These are phyloP conservation scores for Radiomyces spectabilis DNA, from an alignment of 192 early-diverging fungal genomes.

Conservation along the genomic window DNA sequence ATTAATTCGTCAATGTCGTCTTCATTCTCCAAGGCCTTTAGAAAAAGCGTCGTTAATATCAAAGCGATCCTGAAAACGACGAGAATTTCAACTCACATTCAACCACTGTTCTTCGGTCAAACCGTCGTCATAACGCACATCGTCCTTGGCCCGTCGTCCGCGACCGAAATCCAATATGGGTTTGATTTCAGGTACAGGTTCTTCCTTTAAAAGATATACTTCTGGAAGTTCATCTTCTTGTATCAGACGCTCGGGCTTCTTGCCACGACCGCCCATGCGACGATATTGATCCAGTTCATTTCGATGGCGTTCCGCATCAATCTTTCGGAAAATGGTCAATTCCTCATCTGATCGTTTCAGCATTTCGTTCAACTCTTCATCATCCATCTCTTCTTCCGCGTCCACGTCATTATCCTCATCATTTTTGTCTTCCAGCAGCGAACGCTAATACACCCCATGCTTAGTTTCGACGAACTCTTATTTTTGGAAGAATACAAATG, in stretches of 20 bases:
- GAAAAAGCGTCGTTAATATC: neutral
- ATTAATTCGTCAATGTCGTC: constrained; percentile 55
- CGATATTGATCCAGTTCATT: constrained; percentile 46
- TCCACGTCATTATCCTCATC: constrained; percentile 64
- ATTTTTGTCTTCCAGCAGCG: constrained; percentile 80
- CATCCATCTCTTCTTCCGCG: constrained; percentile 66
- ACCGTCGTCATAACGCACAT: constrained; percentile 86
- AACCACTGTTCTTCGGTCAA: constrained; percentile 93
- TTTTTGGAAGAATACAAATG: neutral
- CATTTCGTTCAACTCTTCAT: constrained; percentile 89
- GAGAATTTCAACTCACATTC: constrained; percentile 30
- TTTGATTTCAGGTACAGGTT: constrained; percentile 28
- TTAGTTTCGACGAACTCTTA: neutral
- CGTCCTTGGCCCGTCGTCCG: constrained; percentile 63
- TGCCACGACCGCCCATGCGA: constrained; percentile 44
- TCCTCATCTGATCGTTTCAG: constrained; percentile 80
- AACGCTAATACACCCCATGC: constrained; percentile 34
- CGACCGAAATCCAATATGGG: constrained; percentile 58
- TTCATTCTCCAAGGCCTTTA: constrained; percentile 59
- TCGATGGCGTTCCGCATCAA: constrained; percentile 64
- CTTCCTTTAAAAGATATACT: constrained; percentile 63
- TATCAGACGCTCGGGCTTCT: constrained; percentile 71
- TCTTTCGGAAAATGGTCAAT: constrained; percentile 55
- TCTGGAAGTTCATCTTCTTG: constrained; percentile 81
- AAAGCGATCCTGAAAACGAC: neutral